These are phyloP conservation scores for Saccharomycopsis sp. DNA, from an alignment of 805 yeast species.

Conservation along the genomic window DNA sequence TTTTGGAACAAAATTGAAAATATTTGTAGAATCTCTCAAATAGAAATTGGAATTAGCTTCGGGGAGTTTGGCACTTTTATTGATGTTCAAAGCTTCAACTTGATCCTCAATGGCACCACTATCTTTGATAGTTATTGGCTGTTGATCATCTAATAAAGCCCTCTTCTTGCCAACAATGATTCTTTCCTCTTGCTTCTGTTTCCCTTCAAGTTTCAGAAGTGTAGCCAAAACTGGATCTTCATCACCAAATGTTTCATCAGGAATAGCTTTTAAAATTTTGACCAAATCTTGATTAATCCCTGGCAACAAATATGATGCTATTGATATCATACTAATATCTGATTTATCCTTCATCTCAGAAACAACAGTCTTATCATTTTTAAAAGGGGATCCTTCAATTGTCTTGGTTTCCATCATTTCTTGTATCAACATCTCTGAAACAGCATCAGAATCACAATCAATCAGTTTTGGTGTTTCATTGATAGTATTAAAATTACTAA, in stretches of 20 bases:
- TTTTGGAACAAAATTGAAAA: constrained; percentile 4
- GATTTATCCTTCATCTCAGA: constrained; percentile 4
- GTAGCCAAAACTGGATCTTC: constrained; percentile 73
- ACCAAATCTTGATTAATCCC: constrained; percentile 52
- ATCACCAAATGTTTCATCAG: constrained; percentile 61
- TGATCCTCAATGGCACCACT: constrained; percentile 13
- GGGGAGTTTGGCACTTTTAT: neutral
- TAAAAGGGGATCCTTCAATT: neutral
- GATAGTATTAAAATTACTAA: neutral
- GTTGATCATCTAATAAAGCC: neutral
- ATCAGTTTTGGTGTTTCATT: neutral
- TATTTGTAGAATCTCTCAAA: constrained; percentile 7
- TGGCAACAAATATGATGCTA: constrained; percentile 23
- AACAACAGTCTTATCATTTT: neutral
- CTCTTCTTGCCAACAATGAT: neutral
- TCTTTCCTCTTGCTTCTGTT: neutral
- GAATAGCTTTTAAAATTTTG: constrained; percentile 74
- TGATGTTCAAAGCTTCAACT: constrained; percentile 13
- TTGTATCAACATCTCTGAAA: constrained; percentile 8
- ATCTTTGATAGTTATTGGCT: neutral
- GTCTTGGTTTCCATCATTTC: constrained; percentile 10
- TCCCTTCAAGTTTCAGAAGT: constrained; percentile 64
- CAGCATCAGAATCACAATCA: neutral
- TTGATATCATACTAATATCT: constrained; percentile 14
- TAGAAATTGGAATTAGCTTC: constrained; percentile 2